These are phyloP conservation scores for Colletotrichum cereale DNA, from an alignment of 2,329 filamentous ascomycete genomes.

Conservation along the genomic window DNA sequence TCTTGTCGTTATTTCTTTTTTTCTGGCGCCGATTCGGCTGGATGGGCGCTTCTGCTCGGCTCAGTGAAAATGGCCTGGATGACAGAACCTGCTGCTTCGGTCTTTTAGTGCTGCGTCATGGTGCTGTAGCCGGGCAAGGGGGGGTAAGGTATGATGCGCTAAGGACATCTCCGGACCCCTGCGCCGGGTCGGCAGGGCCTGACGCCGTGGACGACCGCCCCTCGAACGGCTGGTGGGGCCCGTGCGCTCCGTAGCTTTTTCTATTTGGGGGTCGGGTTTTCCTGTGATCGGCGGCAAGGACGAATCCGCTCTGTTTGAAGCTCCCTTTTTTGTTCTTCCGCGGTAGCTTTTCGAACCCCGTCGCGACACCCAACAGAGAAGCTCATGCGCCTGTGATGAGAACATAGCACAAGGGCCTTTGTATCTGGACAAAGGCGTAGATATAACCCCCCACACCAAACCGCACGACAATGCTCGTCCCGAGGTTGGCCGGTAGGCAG, in stretches of 20 bases:
- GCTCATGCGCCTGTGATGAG: conserved; percentile 17
- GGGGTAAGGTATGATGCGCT: conserved; percentile 34
- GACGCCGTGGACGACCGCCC: conserved; percentile 15
- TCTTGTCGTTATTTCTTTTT: not conserved
- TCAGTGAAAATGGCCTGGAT: conserved; percentile 5
- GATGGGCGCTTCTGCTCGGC: conserved; percentile 23
- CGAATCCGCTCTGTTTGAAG: not conserved
- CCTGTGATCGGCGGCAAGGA: not conserved
- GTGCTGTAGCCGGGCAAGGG: conserved; percentile 13
- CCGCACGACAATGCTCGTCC: conserved; percentile 24
- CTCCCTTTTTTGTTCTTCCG: conserved; percentile 3
- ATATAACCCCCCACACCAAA: not conserved
- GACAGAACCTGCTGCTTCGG: not conserved
- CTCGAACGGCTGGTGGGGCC: not conserved
- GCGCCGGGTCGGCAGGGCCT: conserved; percentile 32
- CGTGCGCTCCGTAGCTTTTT: conserved; percentile 4
- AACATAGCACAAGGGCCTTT: conserved; percentile 18
- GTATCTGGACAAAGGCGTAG: conserved; percentile 8
- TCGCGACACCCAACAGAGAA: conserved; percentile 1
- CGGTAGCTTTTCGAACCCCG: not conserved
- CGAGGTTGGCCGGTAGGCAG: conserved; percentile 37
- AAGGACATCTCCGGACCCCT: conserved; percentile 8
- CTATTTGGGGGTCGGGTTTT: not conserved
- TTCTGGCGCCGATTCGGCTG: conserved; percentile 2
- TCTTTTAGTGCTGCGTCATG: conserved; percentile 35